Conservation (phyloP, 345 rosid genomes). For the Citrus sinensis region DNA sequence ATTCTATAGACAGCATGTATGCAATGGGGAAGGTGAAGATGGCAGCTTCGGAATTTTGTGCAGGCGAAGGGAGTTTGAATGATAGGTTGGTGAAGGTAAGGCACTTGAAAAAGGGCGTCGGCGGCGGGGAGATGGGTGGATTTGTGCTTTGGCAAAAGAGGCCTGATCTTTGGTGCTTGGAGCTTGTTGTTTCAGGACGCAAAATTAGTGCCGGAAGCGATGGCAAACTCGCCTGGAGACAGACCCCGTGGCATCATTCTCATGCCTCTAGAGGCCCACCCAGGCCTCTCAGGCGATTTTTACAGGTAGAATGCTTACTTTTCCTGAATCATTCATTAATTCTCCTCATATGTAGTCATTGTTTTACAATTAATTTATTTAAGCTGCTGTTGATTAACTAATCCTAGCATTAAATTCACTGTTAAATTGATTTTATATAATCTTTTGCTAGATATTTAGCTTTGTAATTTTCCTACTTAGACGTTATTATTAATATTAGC, state of each 20-base stretch:
- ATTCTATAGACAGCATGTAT: constrained; percentile 67
- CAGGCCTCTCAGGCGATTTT: constrained; percentile 76
- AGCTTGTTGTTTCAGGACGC: constrained; percentile 80
- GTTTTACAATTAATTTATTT: too few species aligned
- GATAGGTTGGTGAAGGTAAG: constrained; percentile 43
- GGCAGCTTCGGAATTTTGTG: constrained; percentile 72
- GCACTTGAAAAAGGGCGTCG: constrained; percentile 35
- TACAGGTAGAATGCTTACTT: constrained; percentile 47
- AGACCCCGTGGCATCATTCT: constrained; percentile 92
- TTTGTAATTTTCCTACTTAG: too few species aligned
- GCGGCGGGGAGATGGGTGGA: constrained; percentile 78
- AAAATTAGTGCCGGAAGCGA: constrained; percentile 96
- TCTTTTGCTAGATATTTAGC: too few species aligned
- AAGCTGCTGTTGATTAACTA: too few species aligned
- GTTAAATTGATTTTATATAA: too few species aligned
- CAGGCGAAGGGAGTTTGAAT: constrained; percentile 56
- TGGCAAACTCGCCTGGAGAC: constrained; percentile 88
- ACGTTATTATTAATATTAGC: neutral
- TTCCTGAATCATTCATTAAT: too few species aligned
- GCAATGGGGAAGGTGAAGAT: constrained; percentile 96
- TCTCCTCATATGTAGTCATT: too few species aligned
- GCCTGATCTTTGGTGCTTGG: constrained; percentile 85
- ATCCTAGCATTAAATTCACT: too few species aligned
- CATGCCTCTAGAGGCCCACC: constrained; percentile 90
- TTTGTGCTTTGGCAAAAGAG: constrained; percentile 92